Conservation (phyloP, 1,139 yeast genomes). For the Zhuliangozyma blackwelliae region DNA sequence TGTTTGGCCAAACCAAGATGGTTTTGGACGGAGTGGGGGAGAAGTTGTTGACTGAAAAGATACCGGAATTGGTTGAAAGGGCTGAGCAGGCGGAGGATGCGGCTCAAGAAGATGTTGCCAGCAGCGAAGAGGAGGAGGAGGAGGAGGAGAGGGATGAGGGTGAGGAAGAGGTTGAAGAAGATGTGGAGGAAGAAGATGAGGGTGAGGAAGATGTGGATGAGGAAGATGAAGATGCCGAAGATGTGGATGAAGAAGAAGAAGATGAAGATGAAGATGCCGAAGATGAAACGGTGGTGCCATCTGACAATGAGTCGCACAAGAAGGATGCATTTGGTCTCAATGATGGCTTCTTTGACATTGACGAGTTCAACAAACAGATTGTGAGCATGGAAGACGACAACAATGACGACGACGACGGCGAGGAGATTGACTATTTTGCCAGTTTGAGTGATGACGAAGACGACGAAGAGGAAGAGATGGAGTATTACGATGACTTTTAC, state of each 20-base stretch:
- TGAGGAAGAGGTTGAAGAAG: conserved; percentile 6
- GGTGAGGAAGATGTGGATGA: conserved; percentile 13
- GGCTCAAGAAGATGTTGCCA: conserved; percentile 17
- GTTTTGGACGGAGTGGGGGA: conserved; percentile 44
- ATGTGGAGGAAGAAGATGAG: conserved; percentile 10
- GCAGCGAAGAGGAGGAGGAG: conserved; percentile 14
- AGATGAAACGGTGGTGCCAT: background rate
- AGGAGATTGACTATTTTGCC: conserved; percentile 62
- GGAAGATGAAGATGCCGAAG: conserved; percentile 8
- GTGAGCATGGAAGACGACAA: conserved; percentile 58
- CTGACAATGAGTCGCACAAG: conserved; percentile 16
- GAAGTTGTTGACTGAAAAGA: conserved; percentile 34
- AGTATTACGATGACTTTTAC: conserved; percentile 72
- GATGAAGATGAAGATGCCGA: conserved; percentile 8
- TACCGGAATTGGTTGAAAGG: conserved; percentile 12
- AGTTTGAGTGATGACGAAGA: conserved; percentile 53
- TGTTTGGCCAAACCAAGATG: conserved; percentile 89
- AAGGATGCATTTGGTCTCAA: conserved; percentile 67
- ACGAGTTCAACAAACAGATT: conserved; percentile 79
- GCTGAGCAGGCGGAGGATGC: conserved; percentile 12
- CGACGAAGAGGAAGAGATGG: conserved; percentile 59
- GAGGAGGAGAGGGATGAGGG: conserved; percentile 11
- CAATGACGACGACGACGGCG: conserved; percentile 45
- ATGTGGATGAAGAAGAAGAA: conserved; percentile 11
- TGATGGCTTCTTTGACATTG: conserved; percentile 82